These are phyloP conservation scores for Komagataella kurtzmanii DNA, from an alignment of 805 yeast species.

Conservation along the genomic window DNA sequence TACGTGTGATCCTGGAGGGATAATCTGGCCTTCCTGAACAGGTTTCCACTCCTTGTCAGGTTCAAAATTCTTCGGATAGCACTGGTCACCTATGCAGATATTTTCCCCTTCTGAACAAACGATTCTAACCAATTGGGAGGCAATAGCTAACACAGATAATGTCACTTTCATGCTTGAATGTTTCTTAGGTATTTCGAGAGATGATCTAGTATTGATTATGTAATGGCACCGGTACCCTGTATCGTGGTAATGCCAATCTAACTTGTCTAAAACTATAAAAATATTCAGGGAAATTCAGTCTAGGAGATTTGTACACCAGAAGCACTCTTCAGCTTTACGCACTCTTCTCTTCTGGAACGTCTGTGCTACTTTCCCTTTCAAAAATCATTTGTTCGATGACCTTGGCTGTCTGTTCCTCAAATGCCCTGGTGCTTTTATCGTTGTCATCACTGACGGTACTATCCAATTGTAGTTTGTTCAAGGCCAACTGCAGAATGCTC, in stretches of 20 bases:
- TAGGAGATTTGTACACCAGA: too few species aligned
- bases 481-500: slow-evolving; percentile 74
- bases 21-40: slow-evolving; percentile 55
- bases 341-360: neutral
- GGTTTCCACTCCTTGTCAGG: slow-evolving; percentile 60
- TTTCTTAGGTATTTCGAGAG: neutral
- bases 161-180: neutral
- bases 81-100: slow-evolving; percentile 18
- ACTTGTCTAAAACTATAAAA: too few species aligned
- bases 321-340: neutral
- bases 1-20: slow-evolving; percentile 74
- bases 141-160: neutral
- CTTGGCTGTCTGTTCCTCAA: slow-evolving; percentile 40
- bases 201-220: neutral
- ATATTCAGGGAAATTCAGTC: too few species aligned
- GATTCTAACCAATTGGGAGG: neutral
- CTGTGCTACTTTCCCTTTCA: slow-evolving; percentile 7
- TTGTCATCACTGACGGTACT: slow-evolving; percentile 33
- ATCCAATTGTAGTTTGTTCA: slow-evolving; percentile 83
- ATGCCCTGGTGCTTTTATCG: slow-evolving; percentile 15
- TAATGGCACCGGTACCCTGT: neutral
- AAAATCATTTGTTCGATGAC: slow-evolving; percentile 37
- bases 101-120: neutral
- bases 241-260: too few species aligned
- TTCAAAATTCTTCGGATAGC: slow-evolving; percentile 51